Evolutionary conservation across 2,329 filamentous ascomycete genomes (phyloP).

Genomic region (Alternaria sp.): DNA sequence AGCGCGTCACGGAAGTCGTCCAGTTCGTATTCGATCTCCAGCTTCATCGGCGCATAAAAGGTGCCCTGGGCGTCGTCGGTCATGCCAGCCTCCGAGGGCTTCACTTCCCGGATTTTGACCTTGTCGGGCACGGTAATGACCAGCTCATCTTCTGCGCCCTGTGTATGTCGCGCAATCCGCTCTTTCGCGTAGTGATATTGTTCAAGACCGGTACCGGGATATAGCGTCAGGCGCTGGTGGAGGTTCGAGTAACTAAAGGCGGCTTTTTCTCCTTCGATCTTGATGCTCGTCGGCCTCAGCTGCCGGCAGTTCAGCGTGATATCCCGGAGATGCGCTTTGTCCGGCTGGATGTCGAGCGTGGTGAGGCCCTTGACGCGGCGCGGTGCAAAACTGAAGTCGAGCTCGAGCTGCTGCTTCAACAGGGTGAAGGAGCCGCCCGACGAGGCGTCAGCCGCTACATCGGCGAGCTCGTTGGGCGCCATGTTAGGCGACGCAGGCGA

Average conservation of each 20-base stretch:
- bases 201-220: conserved; percentile 66
- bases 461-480: conserved; percentile 41
- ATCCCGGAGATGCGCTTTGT: conserved; percentile 60
- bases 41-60: conserved; percentile 64
- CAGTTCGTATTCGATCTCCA: conserved; percentile 79
- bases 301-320: conserved; percentile 69
- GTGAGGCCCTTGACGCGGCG: conserved; percentile 78
- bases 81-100: conserved; percentile 55
- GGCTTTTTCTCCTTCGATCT: conserved; percentile 49
- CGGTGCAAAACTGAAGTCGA: conserved; percentile 85
- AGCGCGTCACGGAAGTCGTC: conserved; percentile 81
- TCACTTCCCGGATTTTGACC: conserved; percentile 67
- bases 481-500: conserved; percentile 37
- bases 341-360: conserved; percentile 78
- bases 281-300: conserved; percentile 62
- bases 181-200: conserved; percentile 80
- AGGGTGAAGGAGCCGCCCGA: conserved; percentile 59
- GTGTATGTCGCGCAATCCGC: conserved; percentile 66
- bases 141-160: conserved; percentile 63
- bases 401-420: conserved; percentile 83
- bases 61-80: conserved; percentile 32
- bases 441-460: conserved; percentile 37
- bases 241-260: conserved; percentile 64
- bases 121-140: conserved; percentile 64
- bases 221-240: conserved; percentile 69